Evolutionary conservation across 176 grass and related monocot genomes (phyloP).

Genomic region (Poa annua): DNA sequence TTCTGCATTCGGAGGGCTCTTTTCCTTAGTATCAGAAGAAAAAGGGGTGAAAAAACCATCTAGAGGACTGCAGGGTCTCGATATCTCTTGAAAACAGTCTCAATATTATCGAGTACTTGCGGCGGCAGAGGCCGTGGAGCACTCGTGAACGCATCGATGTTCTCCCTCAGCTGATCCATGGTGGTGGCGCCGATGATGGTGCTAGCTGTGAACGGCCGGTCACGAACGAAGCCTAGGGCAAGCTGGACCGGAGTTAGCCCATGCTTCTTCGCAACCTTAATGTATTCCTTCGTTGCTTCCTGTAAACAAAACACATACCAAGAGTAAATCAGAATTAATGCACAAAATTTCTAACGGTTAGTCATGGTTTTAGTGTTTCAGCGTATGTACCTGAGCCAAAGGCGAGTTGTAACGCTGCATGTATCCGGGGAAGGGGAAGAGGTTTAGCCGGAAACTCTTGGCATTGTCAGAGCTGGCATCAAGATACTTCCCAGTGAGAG

Average conservation of each 20-base stretch:
- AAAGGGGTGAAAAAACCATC: not conserved
- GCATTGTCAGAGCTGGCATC: constrained; percentile 42
- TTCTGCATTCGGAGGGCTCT: not conserved
- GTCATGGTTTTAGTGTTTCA: not conserved
- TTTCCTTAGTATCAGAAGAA: not conserved
- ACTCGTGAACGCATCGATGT: constrained; percentile 62
- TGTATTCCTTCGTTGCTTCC: constrained; percentile 72
- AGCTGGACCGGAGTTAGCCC: constrained; percentile 79
- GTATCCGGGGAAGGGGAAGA: constrained; percentile 91
- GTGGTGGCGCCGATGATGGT: constrained; percentile 86
- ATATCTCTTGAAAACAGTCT: constrained; percentile 75
- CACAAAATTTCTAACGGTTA: not conserved
- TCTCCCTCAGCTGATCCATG: constrained; percentile 80
- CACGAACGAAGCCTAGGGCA: constrained; percentile 78
- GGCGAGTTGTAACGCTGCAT: constrained; percentile 85
- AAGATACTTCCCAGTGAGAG: constrained; percentile 88
- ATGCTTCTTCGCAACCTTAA: constrained; percentile 73
- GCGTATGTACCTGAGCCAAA: constrained; percentile 65
- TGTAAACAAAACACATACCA: constrained; percentile 24
- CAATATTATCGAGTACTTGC: constrained; percentile 56
- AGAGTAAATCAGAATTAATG: not conserved
- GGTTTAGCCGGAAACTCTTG: no score
- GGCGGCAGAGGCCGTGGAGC: constrained; percentile 62
- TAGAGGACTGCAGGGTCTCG: constrained; percentile 73
- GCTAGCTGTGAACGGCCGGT: constrained; percentile 72